Percentiles rank a stretch among this genome's conserved stretches.
These are phyloP conservation scores for Microbotryum violaceum DNA, from an alignment of 1,284 basidiomycete genomes.

Conservation along the genomic window DNA sequence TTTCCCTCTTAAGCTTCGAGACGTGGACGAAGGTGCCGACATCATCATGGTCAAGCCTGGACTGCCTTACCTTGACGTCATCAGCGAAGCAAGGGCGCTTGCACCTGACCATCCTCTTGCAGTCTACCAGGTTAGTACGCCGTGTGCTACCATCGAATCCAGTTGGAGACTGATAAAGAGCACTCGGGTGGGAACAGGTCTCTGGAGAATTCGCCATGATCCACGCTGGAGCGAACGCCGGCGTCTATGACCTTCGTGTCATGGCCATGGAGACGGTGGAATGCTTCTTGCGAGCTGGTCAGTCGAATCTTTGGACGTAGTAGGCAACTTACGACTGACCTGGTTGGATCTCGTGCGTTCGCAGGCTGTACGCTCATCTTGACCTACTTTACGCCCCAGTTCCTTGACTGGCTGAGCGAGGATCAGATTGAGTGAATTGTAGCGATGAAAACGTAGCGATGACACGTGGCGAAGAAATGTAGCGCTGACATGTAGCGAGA, in stretches of 20 bases:
- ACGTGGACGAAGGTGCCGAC: slow-evolving; percentile 89
- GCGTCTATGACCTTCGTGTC: slow-evolving; percentile 79
- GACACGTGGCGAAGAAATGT: too few relatives aligned
- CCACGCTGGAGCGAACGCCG: slow-evolving; percentile 82
- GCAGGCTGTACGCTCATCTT: slow-evolving; percentile 79
- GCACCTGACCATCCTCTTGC: slow-evolving; percentile 82
- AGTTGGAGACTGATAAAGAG: background rate
- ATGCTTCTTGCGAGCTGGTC: slow-evolving; percentile 82
- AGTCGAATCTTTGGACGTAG: slow-evolving; percentile 34
- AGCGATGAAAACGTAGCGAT: too few relatives aligned
- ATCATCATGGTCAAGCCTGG: slow-evolving; percentile 99
- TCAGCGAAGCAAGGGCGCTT: slow-evolving; percentile 75
- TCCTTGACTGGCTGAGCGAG: slow-evolving; percentile 77
- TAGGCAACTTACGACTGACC: background rate
- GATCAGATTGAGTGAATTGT: slow-evolving; percentile 1
- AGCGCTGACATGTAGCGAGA: too few relatives aligned
- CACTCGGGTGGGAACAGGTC: slow-evolving; percentile 51
- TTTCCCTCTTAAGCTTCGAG: slow-evolving; percentile 57
- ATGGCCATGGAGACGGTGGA: slow-evolving; percentile 93
- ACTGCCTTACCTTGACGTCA: slow-evolving; percentile 91
- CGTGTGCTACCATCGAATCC: background rate
- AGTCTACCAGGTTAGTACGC: slow-evolving; percentile 55
- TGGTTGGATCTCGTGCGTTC: background rate
- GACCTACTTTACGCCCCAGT: slow-evolving; percentile 92
- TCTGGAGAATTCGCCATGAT: slow-evolving; percentile 98